A percentile compares a stretch with the other conserved stretches of the same genome.
These are phyloP conservation scores for Emmonsia crescens DNA, from an alignment of 2,329 filamentous ascomycete species.

Conservation along the genomic window DNA sequence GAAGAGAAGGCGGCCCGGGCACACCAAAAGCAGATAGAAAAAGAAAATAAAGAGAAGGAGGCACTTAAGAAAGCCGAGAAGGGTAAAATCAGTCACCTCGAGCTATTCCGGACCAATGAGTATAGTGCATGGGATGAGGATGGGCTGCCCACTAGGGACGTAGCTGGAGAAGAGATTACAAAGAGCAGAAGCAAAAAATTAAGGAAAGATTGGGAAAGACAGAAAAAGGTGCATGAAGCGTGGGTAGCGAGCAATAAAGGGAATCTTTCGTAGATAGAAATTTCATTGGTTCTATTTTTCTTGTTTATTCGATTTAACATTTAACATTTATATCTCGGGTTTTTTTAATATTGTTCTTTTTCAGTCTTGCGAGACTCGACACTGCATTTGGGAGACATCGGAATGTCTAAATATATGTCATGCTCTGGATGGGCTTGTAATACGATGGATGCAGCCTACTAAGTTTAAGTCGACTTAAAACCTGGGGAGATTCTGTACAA, in stretches of 20 bases:
- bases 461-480: no score
- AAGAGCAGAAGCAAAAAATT: conserved; percentile 74
- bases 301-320: neutral
- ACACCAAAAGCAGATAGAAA: conserved; percentile 43
- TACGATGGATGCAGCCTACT: no score
- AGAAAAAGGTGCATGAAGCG: conserved; percentile 74
- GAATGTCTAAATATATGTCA: no score
- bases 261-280: neutral
- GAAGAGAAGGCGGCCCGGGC: conserved; percentile 38
- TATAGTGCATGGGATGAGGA: conserved; percentile 75
- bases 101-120: conserved; percentile 49
- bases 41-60: conserved; percentile 48
- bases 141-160: conserved; percentile 67
- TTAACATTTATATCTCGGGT: neutral
- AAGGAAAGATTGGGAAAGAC: conserved; percentile 78
- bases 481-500: no score
- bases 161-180: conserved; percentile 65
- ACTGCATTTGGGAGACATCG: no score
- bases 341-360: neutral
- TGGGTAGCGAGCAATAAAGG: conserved; percentile 27
- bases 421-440: no score
- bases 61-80: conserved; percentile 42
- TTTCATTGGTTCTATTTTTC: neutral
- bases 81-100: conserved; percentile 46
- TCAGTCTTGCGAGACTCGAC: no score